Conservation (phyloP, 495 filamentous ascomycete genomes). For the Penicillium macrosclerotiorum region DNA sequence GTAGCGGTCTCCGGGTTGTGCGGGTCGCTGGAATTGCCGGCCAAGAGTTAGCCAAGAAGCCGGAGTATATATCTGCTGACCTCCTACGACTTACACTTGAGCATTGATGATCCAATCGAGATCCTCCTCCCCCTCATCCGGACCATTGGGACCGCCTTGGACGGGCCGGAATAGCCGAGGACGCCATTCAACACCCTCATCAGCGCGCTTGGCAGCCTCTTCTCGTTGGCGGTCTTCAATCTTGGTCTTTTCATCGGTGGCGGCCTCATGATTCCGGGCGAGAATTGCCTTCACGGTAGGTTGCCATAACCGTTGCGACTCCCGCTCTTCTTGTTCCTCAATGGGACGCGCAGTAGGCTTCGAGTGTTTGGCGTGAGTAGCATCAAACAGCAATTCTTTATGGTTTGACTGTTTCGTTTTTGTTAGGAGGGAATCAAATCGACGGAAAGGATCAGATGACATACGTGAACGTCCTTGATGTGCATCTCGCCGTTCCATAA, state of each 20-base stretch:
- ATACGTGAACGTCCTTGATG: conserved; percentile 76
- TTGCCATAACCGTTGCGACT: conserved; percentile 86
- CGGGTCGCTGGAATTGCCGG: conserved; percentile 53
- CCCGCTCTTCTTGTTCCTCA: conserved; percentile 83
- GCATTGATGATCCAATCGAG: conserved; percentile 96
- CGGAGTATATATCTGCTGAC: neutral
- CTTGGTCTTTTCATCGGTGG: conserved; percentile 92
- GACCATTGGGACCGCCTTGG: conserved; percentile 65
- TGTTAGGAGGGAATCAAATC: conserved; percentile 2
- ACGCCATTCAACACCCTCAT: conserved; percentile 85
- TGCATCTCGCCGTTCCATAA: conserved; percentile 94
- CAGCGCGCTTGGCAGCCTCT: conserved; percentile 76
- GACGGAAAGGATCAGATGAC: conserved; percentile 17
- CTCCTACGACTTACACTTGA: conserved; percentile 62
- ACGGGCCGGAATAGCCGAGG: conserved; percentile 80
- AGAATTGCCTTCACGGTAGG: conserved; percentile 77
- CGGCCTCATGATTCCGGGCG: conserved; percentile 78
- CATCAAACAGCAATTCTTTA: conserved; percentile 88
- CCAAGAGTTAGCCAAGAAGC: neutral
- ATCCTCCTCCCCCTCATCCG: conserved; percentile 80
- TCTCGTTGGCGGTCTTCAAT: conserved; percentile 90
- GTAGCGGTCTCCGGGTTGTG: conserved; percentile 68
- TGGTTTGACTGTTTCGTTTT: conserved; percentile 68
- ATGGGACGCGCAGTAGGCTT: conserved; percentile 73
- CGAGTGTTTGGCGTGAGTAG: conserved; percentile 69